Conservation (phyloP, 768 basidiomycete species). For the Paxillus ammoniavirescens region DNA sequence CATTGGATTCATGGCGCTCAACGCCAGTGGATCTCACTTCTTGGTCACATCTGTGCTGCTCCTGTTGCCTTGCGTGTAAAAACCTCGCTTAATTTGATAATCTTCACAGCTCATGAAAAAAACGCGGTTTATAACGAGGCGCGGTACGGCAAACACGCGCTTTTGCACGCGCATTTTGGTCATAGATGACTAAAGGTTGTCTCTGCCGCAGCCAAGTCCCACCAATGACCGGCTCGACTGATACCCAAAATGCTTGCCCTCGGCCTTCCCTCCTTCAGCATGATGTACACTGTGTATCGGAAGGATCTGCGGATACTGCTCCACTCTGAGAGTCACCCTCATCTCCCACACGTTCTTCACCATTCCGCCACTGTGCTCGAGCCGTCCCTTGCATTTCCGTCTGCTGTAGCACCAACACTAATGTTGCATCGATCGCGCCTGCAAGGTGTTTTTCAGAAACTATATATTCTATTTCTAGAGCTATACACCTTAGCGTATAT, state of each 20-base stretch:
- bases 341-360: slow-evolving; percentile 1
- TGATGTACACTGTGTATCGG: neutral
- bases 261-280: neutral
- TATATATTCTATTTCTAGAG: neutral
- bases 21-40: neutral
- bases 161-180: slow-evolving; percentile 3
- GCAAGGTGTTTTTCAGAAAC: neutral
- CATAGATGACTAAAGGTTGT: neutral
- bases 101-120: slow-evolving; percentile 16
- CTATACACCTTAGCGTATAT: slow-evolving; percentile 19
- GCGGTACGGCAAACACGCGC: slow-evolving; percentile 14
- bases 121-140: slow-evolving; percentile 11
- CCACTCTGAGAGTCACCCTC: slow-evolving; percentile 8
- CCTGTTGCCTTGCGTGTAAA: neutral
- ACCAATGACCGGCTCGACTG: slow-evolving; percentile 1
- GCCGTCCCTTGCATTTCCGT: slow-evolving; percentile 21
- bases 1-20: neutral
- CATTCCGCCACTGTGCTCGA: slow-evolving; percentile 9
- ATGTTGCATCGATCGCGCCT: slow-evolving; percentile 3
- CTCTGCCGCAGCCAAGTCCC: neutral
- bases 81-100: slow-evolving; percentile 10
- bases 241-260: neutral
- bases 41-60: neutral
- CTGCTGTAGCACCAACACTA: slow-evolving; percentile 1
- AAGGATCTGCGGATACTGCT: slow-evolving; percentile 1